A percentile compares a stretch with the other conserved stretches of the same genome.
Evolutionary conservation across 805 yeast genomes (phyloP).

Genomic region (Yarrowia divulgata): DNA sequence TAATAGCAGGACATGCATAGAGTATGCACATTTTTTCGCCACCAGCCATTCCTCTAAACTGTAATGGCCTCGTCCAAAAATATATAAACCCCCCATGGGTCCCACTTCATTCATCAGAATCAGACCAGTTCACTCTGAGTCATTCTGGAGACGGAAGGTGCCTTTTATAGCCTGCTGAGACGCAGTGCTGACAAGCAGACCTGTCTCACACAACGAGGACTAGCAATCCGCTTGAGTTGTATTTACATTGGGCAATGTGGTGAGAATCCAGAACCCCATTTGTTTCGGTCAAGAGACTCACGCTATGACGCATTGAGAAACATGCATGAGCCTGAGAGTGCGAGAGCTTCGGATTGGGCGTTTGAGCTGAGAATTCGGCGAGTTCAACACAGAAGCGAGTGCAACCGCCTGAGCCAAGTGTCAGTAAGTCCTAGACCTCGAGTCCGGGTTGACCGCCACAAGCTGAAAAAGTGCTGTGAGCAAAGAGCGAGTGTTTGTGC

Average conservation of each 20-base stretch:
- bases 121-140: constrained; percentile 3
- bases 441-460: background rate
- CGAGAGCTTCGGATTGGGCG: no score
- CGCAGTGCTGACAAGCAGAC: background rate
- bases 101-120: background rate
- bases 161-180: background rate
- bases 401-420: constrained; percentile 1
- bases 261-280: background rate
- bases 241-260: background rate
- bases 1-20: background rate
- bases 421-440: background rate
- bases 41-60: background rate
- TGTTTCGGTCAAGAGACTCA: no score
- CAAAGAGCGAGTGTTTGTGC: background rate
- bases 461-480: constrained; percentile 1
- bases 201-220: background rate
- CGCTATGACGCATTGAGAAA: no score
- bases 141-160: background rate
- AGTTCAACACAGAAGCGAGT: background rate
- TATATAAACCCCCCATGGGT: background rate
- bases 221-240: background rate
- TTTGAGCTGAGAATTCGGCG: background rate
- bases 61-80: background rate
- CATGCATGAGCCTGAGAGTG: no score
- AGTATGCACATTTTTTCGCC: background rate